A percentile compares a stretch with the other conserved stretches of the same genome.
Conservation (phyloP, 1,284 basidiomycete genomes). For the Moesziomyces sp. region DNA sequence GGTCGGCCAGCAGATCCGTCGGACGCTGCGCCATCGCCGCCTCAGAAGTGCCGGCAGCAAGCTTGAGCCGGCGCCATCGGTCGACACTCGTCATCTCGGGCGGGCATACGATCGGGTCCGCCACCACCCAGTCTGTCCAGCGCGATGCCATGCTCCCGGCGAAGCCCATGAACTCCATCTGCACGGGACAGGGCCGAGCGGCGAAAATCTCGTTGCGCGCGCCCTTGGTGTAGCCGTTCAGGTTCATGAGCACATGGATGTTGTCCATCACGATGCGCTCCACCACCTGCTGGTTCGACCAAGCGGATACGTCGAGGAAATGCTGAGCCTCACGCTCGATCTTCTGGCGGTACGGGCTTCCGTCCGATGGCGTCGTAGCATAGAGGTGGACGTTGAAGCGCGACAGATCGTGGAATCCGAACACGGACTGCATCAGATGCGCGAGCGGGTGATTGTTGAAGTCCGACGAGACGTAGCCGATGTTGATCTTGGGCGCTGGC, state of each 20-base stretch:
- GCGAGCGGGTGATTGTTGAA: constrained; percentile 76
- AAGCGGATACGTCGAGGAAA: constrained; percentile 73
- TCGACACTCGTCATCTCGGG: constrained; percentile 70
- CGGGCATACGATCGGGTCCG: constrained; percentile 73
- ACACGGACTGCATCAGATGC: constrained; percentile 76
- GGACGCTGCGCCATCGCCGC: constrained; percentile 17
- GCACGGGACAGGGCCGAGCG: constrained; percentile 73
- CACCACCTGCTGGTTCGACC: constrained; percentile 70
- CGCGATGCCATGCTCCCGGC: constrained; percentile 73
- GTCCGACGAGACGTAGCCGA: constrained; percentile 75
- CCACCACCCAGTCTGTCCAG: constrained; percentile 76
- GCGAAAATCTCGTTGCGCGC: constrained; percentile 76
- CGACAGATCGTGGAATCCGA: constrained; percentile 72
- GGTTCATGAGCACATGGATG: constrained; percentile 74
- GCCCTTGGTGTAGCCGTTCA: constrained; percentile 77
- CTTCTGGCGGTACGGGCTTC: constrained; percentile 72
- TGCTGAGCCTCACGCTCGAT: constrained; percentile 72
- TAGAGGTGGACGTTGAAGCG: constrained; percentile 73
- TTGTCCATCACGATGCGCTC: constrained; percentile 71
- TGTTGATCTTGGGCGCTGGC: constrained; percentile 70
- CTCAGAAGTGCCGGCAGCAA: constrained; percentile 24
- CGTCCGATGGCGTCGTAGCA: constrained; percentile 73
- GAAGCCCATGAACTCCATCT: constrained; percentile 72
- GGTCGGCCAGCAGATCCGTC: constrained; percentile 70
- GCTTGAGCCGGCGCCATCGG: constrained; percentile 66